Evolutionary conservation across 2,329 filamentous ascomycete species (phyloP).

Genomic region (Rutstroemia sp.): DNA sequence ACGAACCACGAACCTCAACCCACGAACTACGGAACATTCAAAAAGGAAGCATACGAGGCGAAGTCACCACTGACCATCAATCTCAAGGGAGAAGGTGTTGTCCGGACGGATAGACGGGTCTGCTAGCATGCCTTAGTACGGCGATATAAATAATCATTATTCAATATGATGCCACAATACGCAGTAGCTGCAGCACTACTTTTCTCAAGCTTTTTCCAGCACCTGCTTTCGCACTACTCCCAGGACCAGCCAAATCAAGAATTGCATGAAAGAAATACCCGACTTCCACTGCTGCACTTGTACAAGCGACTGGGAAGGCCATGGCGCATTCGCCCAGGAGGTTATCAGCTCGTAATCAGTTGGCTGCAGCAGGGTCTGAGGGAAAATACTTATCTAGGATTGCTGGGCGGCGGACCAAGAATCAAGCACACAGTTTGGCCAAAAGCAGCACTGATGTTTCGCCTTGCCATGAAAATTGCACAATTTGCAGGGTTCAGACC

Average conservation of each 20-base stretch:
- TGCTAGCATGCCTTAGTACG: not conserved
- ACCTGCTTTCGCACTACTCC: no score
- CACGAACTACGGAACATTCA: not conserved
- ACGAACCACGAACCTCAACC: no score
- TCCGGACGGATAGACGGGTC: not conserved
- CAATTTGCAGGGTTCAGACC: not conserved
- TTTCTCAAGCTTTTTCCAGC: no score
- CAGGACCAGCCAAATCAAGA: not conserved
- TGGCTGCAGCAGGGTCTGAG: not conserved
- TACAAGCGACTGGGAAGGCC: no score
- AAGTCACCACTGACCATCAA: no score
- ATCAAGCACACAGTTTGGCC: not conserved
- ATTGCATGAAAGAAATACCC: slow-evolving; percentile 1
- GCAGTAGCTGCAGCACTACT: no score
- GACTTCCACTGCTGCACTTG: not conserved
- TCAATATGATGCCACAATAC: no score
- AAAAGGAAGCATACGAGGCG: no score
- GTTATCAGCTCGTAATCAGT: slow-evolving; percentile 3
- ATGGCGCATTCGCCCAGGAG: no score
- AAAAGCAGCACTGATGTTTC: slow-evolving; percentile 3
- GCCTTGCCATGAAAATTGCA: slow-evolving; percentile 5
- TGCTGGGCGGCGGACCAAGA: not conserved
- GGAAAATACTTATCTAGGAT: not conserved
- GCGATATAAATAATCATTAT: no score
- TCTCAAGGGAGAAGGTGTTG: no score